phyloP scores from a whole-genome alignment of 192 early-diverging fungal species.

The Backusella luteola region DNA sequence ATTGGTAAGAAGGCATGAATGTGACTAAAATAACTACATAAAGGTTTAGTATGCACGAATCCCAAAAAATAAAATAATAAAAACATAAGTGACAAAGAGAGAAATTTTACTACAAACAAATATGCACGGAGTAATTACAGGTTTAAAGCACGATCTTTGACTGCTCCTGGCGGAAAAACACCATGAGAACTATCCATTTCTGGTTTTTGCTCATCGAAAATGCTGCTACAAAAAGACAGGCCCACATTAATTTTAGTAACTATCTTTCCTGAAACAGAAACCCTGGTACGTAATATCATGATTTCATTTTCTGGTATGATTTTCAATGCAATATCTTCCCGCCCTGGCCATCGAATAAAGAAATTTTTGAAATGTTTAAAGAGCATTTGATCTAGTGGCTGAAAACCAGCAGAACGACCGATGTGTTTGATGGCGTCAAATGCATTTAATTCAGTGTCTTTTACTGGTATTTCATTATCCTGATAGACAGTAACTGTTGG shows the following conservation, averaged over 20 bases:
- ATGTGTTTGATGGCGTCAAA: slow-evolving; percentile 27
- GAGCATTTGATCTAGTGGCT: slow-evolving; percentile 23
- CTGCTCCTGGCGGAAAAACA: background rate
- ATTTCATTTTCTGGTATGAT: slow-evolving; percentile 23
- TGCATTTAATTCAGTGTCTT: slow-evolving; percentile 9
- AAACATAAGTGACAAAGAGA: background rate
- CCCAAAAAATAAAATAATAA: background rate
- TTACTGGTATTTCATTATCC: background rate
- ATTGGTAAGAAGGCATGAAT: slow-evolving; percentile 27
- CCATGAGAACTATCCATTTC: background rate
- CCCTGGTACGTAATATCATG: slow-evolving; percentile 24
- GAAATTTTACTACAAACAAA: background rate
- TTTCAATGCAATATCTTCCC: slow-evolving; percentile 25
- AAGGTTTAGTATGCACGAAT: slow-evolving; percentile 10
- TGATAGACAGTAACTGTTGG: background rate
- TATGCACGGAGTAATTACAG: slow-evolving; percentile 10
- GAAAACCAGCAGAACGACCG: slow-evolving; percentile 27
- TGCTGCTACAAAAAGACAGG: slow-evolving; percentile 17
- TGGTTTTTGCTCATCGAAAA: slow-evolving; percentile 6
- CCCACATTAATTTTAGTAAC: slow-evolving; percentile 17
- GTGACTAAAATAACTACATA: slow-evolving; percentile 15
- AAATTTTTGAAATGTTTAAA: slow-evolving; percentile 16
- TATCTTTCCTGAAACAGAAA: slow-evolving; percentile 10
- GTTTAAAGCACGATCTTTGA: slow-evolving; percentile 7
- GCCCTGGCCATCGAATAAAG: slow-evolving; percentile 28